Evolutionary conservation across 2,329 filamentous ascomycete species (phyloP), one percentile per base, ranked within the genome.

Genomic region (Colletotrichum shisoi): DNA sequence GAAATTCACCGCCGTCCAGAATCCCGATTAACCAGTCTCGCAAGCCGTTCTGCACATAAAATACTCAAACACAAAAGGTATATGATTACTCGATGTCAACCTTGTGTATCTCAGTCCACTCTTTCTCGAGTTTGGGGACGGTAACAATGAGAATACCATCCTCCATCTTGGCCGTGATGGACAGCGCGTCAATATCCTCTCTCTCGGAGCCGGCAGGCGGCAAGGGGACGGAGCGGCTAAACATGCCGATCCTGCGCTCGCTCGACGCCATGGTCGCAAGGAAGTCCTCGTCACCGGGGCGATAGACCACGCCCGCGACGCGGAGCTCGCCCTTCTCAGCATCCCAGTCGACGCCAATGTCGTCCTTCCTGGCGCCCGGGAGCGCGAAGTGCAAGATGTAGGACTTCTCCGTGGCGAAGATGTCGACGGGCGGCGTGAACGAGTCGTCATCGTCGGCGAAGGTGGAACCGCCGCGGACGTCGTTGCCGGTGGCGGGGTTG

Each of bases 341-440:
- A 71, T 94, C 87, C 86, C 91, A 96, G 76, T 89, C 89, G 52
- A 95, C 86, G 64, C 85, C 89, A 6, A 95, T 81, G 73, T 95
- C 91, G 72, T 92, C 85, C 78, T 93, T 94, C 79, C 89, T 89
- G 1, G 89, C 91, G 31, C 92, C 92, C 0, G 93, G 91, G 0
- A 96, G 83, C 1, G 91, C 89, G 73, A 93, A 80, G 76, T 95
- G 91, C 9, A 95, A 79, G 49, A 93, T 80, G 75, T 88, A 93
- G 15, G 86, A 78, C 39, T 80, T 78, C 7, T 86, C 78, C 5
- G 89, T 90, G 75, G 90, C 86, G 81, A 94, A 95, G 70, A 94
- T 80, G 75, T 96, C 92, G 62, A 89, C 81, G n/a, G 89, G 87
- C 0, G 90, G 90, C 5, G 78, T 76, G 76, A 91, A 90, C 65